phyloP scores from a whole-genome alignment of 371 early-diverging fungal genomes.

The Chytridium lagenaria region DNA sequence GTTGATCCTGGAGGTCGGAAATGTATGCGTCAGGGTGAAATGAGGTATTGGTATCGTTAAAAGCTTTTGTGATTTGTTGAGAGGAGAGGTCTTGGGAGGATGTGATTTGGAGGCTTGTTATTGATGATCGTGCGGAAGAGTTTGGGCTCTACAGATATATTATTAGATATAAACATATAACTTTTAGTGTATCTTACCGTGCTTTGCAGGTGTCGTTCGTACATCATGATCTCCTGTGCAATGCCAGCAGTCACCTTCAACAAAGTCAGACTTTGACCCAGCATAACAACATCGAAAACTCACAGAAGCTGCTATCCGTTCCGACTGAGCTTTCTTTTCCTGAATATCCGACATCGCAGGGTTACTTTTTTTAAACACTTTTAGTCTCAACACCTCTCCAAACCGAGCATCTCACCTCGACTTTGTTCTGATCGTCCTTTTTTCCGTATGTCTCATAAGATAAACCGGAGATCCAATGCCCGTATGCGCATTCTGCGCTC shows the following conservation, averaged over 20 bases:
- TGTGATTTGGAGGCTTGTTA: no score
- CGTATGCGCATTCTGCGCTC: no score
- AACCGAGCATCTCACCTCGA: background rate
- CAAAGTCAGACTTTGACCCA: background rate
- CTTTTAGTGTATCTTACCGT: background rate
- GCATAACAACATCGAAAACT: background rate
- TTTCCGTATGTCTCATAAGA: background rate
- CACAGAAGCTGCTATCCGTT: background rate
- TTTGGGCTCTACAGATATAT: no score
- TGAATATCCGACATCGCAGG: background rate
- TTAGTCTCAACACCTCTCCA: background rate
- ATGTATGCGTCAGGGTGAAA: background rate
- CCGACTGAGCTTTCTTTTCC: background rate
- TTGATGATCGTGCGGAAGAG: no score
- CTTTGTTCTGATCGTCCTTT: background rate
- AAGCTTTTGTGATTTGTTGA: background rate
- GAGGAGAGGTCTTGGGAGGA: background rate
- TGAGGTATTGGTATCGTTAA: background rate
- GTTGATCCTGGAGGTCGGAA: background rate
- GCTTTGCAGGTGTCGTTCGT: background rate
- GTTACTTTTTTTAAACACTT: background rate
- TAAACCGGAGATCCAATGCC: background rate
- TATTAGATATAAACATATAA: background rate
- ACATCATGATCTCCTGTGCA: background rate
- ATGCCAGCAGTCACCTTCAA: background rate